Evolutionary conservation across 495 filamentous ascomycete species (phyloP), one percentile per base, ranked within the genome.

Genomic region (Hypoxylon intermedium): DNA sequence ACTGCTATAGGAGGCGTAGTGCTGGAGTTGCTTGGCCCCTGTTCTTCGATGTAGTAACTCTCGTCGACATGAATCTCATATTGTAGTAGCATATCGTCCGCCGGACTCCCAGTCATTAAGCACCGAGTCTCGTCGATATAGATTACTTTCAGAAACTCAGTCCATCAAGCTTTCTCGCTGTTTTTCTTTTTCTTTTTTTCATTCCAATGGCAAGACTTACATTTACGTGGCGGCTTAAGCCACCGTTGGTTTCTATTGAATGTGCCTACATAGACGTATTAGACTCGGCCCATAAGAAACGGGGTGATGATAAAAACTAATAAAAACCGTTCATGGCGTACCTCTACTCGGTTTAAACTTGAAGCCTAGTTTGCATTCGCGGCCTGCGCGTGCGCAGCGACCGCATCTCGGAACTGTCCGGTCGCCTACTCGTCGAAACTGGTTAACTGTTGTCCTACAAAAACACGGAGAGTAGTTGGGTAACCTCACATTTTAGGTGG

Each of bases 401-500:
- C 74, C 73, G 47, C 77, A 79, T 45, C 60, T 69, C 16, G 77
- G 77, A 37, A 70, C 72, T 9, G 69, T 67, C 54, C 77, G 73
- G 43, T 80, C 77, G 59, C 77, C 77, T 80, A 61, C 5, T 6
- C 34, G 23, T 36, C 33, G 12, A 44, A n/a, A 28, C 26, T 31
- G 11, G 23, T 44, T 42, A 51, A 59, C 36, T 26, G 4, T 28
- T 21, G 5, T 30, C 21, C 13, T 33, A 4, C 16, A 50, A 34
- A 2, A 47, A 7, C 31, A 44, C 15, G 18, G 38, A 2, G 16
- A 20, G 19, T 33, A 19, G 9, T n/a, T 11, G 12, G 24, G 9
- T 21, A 13, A 24, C 44, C 67, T 57, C 23, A 78, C 78, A 80
- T 74, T 75, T 77, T 3, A 79, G 65, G 51, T 79, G 78, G 57